phyloP scores from a whole-genome alignment of 139 green algal species.

The Chlamydomonas asymmetrica region DNA sequence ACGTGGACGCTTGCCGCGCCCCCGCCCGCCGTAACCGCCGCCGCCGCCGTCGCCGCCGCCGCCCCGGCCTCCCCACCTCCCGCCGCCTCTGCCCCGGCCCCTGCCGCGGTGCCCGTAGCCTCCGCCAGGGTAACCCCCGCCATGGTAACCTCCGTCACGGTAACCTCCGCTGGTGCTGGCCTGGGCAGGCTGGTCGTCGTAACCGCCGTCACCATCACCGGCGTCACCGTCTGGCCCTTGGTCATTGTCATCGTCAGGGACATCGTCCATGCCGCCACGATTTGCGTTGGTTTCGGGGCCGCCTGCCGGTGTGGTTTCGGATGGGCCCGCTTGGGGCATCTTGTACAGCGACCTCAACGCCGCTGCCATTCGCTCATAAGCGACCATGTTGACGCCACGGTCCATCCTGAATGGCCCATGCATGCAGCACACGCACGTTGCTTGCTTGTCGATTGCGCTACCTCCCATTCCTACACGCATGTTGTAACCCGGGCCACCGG shows the following conservation, averaged over 20 bases:
- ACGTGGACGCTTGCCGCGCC: neutral
- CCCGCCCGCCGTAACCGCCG: slow-evolving; percentile 1
- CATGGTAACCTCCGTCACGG: neutral
- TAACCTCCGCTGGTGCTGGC: neutral
- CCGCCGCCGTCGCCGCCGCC: neutral
- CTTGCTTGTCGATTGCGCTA: neutral
- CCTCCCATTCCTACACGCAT: neutral
- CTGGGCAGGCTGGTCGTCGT: neutral
- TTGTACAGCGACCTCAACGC: slow-evolving; percentile 40
- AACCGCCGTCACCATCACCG: neutral
- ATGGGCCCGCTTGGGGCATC: neutral
- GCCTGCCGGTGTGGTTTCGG: slow-evolving; percentile 3
- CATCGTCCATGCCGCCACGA: neutral
- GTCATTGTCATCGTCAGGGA: neutral
- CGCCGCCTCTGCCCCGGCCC: neutral
- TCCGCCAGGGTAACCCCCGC: neutral
- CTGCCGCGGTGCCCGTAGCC: neutral
- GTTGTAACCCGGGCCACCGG: neutral
- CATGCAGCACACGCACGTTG: slow-evolving; percentile 1
- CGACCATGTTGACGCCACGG: slow-evolving; percentile 38
- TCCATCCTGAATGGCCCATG: slow-evolving; percentile 45
- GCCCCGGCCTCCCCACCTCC: neutral
- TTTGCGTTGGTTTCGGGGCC: neutral
- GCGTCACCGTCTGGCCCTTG: neutral
- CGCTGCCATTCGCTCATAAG: slow-evolving; percentile 36